phyloP scores from a whole-genome alignment of 148 eudicot species.

The Diospyros kaki region DNA sequence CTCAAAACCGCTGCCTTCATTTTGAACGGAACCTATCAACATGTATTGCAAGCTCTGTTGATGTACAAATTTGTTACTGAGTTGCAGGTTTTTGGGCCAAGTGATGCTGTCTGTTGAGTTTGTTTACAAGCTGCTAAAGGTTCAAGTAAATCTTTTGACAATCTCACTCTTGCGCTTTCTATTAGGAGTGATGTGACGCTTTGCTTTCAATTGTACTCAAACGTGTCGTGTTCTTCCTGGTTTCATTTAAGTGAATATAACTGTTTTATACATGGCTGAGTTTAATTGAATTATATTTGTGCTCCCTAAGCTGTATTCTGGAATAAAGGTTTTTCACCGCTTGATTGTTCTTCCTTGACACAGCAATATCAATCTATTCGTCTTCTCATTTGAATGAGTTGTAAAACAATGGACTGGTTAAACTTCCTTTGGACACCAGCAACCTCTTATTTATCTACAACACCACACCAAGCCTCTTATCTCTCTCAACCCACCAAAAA shows the following conservation, averaged over 20 bases:
- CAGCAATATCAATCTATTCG: no score
- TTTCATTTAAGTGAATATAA: neutral
- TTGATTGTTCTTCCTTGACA: no score
- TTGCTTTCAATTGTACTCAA: neutral
- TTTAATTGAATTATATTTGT: no score
- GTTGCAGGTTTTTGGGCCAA: conserved; percentile 74
- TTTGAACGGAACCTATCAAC: neutral
- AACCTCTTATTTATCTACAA: no score
- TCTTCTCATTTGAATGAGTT: no score
- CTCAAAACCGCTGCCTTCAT: neutral
- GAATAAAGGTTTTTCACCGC: no score
- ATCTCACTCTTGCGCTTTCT: neutral
- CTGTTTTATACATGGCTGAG: no score
- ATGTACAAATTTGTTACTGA: neutral
- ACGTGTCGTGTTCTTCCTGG: neutral
- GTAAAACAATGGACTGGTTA: no score
- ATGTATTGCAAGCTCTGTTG: neutral
- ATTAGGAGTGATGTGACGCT: neutral
- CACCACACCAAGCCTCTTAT: no score
- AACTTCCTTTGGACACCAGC: no score
- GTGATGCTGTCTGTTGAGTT: conserved; percentile 71
- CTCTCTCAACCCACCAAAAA: no score
- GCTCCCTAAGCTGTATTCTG: no score
- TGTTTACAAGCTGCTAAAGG: conserved; percentile 68
- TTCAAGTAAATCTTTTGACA: conserved; percentile 14